These are phyloP conservation scores for Dactylellina cionopaga DNA, from an alignment of 2,329 filamentous ascomycete genomes.

Conservation along the genomic window DNA sequence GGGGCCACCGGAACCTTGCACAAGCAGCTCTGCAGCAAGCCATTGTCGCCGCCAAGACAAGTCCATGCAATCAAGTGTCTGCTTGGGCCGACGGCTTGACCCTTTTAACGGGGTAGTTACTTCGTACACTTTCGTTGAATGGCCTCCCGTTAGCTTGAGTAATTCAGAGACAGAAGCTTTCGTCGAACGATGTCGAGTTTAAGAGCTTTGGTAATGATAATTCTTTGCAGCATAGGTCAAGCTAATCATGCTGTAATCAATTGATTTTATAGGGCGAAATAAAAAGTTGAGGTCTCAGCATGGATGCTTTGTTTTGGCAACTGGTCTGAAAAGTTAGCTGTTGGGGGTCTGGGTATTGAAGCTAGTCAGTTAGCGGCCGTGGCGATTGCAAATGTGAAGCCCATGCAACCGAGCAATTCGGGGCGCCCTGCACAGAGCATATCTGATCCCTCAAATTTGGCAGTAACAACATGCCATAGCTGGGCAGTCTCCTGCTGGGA, in stretches of 20 bases:
- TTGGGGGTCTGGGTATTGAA: constrained; percentile 22
- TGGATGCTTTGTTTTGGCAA: constrained; percentile 10
- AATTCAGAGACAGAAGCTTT: background rate
- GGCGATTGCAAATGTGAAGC: constrained; percentile 20
- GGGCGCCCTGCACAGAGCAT: constrained; percentile 33
- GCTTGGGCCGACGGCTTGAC: constrained; percentile 38
- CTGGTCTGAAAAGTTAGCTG: constrained; percentile 7
- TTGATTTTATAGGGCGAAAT: background rate
- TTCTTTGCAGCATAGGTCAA: background rate
- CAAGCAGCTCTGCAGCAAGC: constrained; percentile 44
- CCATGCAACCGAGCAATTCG: constrained; percentile 50
- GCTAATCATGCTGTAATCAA: constrained; percentile 10
- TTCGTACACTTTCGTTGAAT: no score
- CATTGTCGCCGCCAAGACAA: constrained; percentile 31
- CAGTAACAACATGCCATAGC: background rate
- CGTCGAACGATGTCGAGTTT: background rate
- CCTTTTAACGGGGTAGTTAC: constrained; percentile 5
- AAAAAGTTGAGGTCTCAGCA: constrained; percentile 11
- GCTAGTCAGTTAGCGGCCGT: constrained; percentile 50
- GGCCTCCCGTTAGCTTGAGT: no score
- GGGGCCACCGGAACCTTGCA: constrained; percentile 45
- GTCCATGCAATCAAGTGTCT: constrained; percentile 29
- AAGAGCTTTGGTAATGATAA: background rate
- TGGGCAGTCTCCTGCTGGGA: no score
- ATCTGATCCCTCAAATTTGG: constrained; percentile 34